A percentile compares a stretch with the other conserved stretches of the same genome.
These are phyloP conservation scores for Serendipita sp. DNA, from an alignment of 768 basidiomycete species.

Conservation along the genomic window DNA sequence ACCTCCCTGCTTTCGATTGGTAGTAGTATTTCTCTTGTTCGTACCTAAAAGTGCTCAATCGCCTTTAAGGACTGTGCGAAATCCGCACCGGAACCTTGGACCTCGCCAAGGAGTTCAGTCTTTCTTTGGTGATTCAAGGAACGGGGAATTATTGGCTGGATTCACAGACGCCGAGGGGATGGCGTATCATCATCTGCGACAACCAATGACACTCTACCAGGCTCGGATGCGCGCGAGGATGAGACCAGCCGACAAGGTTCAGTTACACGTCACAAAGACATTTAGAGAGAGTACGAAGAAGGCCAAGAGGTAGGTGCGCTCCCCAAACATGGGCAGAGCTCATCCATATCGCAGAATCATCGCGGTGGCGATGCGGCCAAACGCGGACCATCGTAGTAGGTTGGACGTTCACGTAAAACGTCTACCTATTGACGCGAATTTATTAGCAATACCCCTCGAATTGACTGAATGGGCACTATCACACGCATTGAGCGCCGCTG, in stretches of 20 bases:
- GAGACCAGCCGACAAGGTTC: neutral
- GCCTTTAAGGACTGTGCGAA: neutral
- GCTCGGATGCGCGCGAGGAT: neutral
- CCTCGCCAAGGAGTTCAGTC: neutral
- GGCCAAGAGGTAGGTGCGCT: neutral
- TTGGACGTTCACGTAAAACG: neutral
- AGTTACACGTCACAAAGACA: neutral
- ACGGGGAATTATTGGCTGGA: neutral
- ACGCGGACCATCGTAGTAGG: constrained; percentile 3
- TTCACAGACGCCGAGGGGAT: neutral
- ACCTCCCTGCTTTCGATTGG: constrained; percentile 1
- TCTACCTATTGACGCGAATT: no score
- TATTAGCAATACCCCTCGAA: neutral
- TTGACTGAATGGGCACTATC: neutral
- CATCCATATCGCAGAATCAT: neutral
- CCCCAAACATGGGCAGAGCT: neutral
- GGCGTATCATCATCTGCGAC: neutral
- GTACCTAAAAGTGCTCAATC: neutral
- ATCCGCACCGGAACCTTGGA: neutral
- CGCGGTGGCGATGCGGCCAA: neutral
- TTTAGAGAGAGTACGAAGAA: neutral
- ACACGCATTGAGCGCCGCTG: neutral
- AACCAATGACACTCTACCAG: neutral
- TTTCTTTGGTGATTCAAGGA: neutral
- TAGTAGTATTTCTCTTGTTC: neutral